Evolutionary conservation across 1,284 basidiomycete species (phyloP), one percentile per base, ranked within the genome.

Genomic region (Ceratobasidium sp.): DNA sequence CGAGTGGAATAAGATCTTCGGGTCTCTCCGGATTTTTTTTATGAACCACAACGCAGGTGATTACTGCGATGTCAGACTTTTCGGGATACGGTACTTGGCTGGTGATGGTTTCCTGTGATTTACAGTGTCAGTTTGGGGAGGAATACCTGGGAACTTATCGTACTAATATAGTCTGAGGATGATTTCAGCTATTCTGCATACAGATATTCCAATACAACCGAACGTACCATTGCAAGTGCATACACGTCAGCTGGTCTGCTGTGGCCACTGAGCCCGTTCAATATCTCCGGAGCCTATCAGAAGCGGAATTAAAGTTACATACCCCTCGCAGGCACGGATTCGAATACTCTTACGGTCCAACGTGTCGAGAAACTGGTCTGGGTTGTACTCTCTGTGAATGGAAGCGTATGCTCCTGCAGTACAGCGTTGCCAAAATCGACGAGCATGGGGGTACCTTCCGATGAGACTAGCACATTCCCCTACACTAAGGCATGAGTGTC

Each of bases 211-310:
- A n/a, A n/a, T n/a, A n/a, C n/a, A n/a, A n/a, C n/a, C n/a, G n/a
- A n/a, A 15, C 54, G 15, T 38, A 56, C 54, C 54, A 56, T 56
- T 42, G 35, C 54, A 40, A 56, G 38, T 7, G 54, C 35, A 56
- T 56, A 56, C 6, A 56, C 54, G 13, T 56, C 54, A 20, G 32
- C n/a, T 29, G 15, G 35, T 22, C 8, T 4, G 12, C 12, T 42
- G 35, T 35, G 31, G 20, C 25, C 15, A 25, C 17, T 17, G 35
- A 8, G 17, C 15, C 20, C 54, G 13, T 17, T 7, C 13, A 56
- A 56, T 42, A 56, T 25, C 34, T 56, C 54, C 3, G 54, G 54
- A 2, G 54, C 54, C 54, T 56, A 20, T 6, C 17, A n/a, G 17
- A 31, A 31, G 25, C 32, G 15, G n/a, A 55, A 55, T 15, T n/a